These are phyloP conservation scores for Arthrinium puccinioides DNA, from an alignment of 2,329 filamentous ascomycete genomes.

Conservation along the genomic window DNA sequence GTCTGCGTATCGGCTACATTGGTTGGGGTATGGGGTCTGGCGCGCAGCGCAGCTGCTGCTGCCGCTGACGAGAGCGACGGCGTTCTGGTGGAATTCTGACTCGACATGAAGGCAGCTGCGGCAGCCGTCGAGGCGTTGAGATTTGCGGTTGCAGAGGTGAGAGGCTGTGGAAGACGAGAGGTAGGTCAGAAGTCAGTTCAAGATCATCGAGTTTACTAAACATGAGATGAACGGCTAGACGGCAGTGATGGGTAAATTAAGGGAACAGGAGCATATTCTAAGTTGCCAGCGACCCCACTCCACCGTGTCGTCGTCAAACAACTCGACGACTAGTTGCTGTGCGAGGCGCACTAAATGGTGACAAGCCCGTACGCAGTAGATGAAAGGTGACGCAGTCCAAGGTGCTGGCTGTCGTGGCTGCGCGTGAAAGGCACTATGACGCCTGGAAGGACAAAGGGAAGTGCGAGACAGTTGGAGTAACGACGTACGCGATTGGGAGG, in stretches of 20 bases:
- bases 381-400: too few species aligned
- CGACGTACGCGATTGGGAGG: constrained; percentile 41
- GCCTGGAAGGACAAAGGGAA: constrained; percentile 4
- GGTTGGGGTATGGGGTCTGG: constrained; percentile 69
- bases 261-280: too few species aligned
- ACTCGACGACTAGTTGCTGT: too few species aligned
- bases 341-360: too few species aligned
- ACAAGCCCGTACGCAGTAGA: too few species aligned
- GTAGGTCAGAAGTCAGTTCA: constrained; percentile 6
- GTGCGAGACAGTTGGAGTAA: constrained; percentile 9
- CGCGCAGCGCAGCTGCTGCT: constrained; percentile 76
- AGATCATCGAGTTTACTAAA: constrained; percentile 10
- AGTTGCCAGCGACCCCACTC: too few species aligned
- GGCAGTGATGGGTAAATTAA: too few species aligned
- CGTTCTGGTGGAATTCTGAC: constrained; percentile 47
- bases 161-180: constrained; percentile 38
- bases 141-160: constrained; percentile 57
- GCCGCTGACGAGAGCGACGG: constrained; percentile 83
- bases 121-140: constrained; percentile 74
- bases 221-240: not conserved
- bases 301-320: too few species aligned
- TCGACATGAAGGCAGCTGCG: constrained; percentile 68
- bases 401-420: too few species aligned
- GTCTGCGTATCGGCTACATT: constrained; percentile 79
- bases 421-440: not conserved